These are phyloP conservation scores for Spinacia oleracea DNA, from an alignment of 179 eudicot species.

Conservation along the genomic window DNA sequence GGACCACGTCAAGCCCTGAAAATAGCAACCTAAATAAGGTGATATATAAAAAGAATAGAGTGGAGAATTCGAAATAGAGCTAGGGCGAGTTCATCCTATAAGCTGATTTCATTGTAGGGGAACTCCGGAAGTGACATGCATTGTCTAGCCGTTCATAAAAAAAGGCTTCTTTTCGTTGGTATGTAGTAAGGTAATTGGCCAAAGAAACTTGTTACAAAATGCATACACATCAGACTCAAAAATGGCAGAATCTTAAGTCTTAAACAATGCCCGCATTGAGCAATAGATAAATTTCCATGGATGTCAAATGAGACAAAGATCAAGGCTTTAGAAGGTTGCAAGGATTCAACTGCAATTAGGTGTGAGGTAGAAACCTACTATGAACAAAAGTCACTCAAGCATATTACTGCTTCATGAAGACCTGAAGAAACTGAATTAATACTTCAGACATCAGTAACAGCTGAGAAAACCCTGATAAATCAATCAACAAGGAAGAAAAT, in stretches of 20 bases:
- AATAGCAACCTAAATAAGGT: neutral
- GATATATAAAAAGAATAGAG: neutral
- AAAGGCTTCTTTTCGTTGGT: neutral
- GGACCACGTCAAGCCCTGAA: neutral
- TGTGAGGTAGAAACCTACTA: neutral
- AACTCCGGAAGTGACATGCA: neutral
- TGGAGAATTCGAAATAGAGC: neutral
- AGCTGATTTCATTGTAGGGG: neutral
- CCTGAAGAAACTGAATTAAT: neutral
- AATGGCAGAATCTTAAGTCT: neutral
- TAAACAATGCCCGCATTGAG: neutral
- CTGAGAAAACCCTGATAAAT: neutral
- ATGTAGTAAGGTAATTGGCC: neutral
- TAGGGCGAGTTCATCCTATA: neutral
- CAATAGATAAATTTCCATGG: neutral
- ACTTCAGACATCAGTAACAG: neutral
- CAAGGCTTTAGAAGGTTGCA: neutral
- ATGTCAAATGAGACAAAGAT: neutral
- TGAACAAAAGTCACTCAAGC: neutral
- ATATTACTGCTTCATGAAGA: neutral
- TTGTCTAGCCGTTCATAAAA: neutral
- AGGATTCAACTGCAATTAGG: neutral
- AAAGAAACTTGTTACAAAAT: neutral
- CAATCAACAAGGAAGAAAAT: neutral
- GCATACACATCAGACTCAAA: conserved; percentile 1